Base-by-base conservation (phyloP, 441 rosid species). In the Hura crepitans region DNA sequence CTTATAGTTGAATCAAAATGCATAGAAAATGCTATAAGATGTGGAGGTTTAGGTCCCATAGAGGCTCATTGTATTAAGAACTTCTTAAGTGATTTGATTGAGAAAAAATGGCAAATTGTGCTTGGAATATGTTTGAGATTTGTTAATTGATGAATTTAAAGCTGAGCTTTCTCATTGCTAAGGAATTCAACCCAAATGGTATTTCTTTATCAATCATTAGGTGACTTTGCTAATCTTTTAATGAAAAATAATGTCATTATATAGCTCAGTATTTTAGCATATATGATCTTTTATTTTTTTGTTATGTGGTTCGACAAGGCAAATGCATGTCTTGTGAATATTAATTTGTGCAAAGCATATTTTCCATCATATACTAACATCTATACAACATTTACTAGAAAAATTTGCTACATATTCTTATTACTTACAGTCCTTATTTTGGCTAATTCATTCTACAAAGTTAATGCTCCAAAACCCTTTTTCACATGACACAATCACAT, bases 171-270 rank as follows among this genome's bases (percentile, higher is more conserved):
- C 96, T 70, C 80, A 77, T 68, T 89, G 86, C 68, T 89, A 86
- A 78, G 96, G 97, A 71, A 66, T 93, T 75, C 94, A 94, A n/a
- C 94, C 97, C 18, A 90, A 79, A 93, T 91, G 78, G 98, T 90
- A 74, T 20, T 65, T 68, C 17, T 39, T 45, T 30, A 5, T 35
- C n/a, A 2, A 18, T 54, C 45, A 39, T 9, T 61, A 0, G 6
- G 25, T n/a, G 7, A n/a, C 42, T 28, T 22, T 3, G 14, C 30
- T 49, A 27, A 37, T 28, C 23, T 60, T 54, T 58, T 42, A 18
- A 27, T 54, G 28, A 17, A 25, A 30, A 42, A 70, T 42, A 31
- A 13, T 43, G 15, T 20, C 17, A 30, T 1, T 22, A 42, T 9
- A 42, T 2, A 12, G 27, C 62, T 42, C n/a, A n/a, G n/a, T n/a